These are phyloP conservation scores for Cryoendolithus antarcticus DNA, from an alignment of 2,329 filamentous ascomycete genomes.

Conservation along the genomic window DNA sequence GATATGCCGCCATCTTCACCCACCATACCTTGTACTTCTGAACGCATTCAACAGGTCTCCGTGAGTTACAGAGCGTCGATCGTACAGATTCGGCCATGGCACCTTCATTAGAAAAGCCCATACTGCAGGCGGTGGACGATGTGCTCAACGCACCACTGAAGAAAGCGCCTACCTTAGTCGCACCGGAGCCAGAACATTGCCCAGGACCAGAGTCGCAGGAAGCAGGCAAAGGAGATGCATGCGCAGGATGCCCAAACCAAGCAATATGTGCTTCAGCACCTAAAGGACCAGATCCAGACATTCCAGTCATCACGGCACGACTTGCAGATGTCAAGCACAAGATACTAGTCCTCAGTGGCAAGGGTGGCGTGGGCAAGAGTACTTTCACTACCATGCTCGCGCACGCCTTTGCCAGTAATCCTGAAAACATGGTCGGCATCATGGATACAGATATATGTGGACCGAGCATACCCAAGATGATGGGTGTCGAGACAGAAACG, in stretches of 20 bases:
- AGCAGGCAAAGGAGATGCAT: slow-evolving; percentile 61
- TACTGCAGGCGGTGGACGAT: slow-evolving; percentile 33
- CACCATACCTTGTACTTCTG: too few species aligned
- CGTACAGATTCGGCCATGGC: slow-evolving; percentile 47
- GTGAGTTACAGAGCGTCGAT: too few species aligned
- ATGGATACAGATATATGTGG: slow-evolving; percentile 99
- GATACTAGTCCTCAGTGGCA: slow-evolving; percentile 82
- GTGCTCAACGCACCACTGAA: slow-evolving; percentile 64
- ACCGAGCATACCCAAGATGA: slow-evolving; percentile 95
- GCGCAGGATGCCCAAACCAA: slow-evolving; percentile 92
- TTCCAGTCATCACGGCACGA: slow-evolving; percentile 73
- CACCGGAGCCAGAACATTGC: slow-evolving; percentile 90
- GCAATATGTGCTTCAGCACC: slow-evolving; percentile 85
- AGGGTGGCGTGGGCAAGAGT: slow-evolving; percentile 93
- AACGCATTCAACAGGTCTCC: too few species aligned
- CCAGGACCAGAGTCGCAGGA: slow-evolving; percentile 73
- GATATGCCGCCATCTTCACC: too few species aligned
- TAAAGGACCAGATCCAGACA: slow-evolving; percentile 91
- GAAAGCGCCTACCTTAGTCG: slow-evolving; percentile 70
- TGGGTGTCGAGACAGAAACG: slow-evolving; percentile 87
- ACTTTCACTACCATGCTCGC: slow-evolving; percentile 83
- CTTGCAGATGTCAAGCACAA: slow-evolving; percentile 78
- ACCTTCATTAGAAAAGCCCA: slow-evolving; percentile 64
- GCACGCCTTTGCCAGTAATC: slow-evolving; percentile 76
- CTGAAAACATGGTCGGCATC: slow-evolving; percentile 69